Percentiles rank a stretch among this genome's conserved stretches.
These are phyloP conservation scores for Salix udensis DNA, from an alignment of 345 rosid genomes.

Conservation along the genomic window DNA sequence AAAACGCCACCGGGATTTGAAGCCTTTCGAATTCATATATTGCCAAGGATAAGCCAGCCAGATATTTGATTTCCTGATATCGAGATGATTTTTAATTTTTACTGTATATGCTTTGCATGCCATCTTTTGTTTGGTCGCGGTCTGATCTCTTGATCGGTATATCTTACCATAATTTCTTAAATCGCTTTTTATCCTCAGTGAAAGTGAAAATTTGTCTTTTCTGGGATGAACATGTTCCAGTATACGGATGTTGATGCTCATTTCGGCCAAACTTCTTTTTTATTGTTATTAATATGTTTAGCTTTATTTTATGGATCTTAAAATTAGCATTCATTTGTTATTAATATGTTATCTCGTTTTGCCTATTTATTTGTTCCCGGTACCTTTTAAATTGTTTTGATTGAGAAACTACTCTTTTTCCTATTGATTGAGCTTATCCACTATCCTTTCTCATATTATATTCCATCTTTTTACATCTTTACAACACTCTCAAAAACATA, in stretches of 20 bases:
- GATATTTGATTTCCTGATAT: background rate
- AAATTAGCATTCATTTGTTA: no score
- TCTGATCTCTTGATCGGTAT: background rate
- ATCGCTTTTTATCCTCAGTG: background rate
- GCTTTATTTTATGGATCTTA: no score
- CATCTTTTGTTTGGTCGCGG: background rate
- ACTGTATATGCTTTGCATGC: background rate
- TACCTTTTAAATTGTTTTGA: no score
- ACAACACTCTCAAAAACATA: no score
- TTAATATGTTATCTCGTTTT: no score
- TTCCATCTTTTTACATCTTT: no score
- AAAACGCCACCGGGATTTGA: constrained; percentile 32
- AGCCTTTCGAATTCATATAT: constrained; percentile 33
- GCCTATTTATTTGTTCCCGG: no score
- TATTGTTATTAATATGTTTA: no score
- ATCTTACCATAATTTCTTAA: background rate
- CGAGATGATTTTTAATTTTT: background rate
- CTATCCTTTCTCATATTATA: no score
- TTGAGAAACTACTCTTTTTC: no score
- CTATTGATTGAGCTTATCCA: no score
- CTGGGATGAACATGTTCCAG: background rate
- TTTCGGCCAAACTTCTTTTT: background rate
- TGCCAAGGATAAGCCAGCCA: constrained; percentile 38
- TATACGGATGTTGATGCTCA: background rate
- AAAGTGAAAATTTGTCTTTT: background rate